Base-by-base conservation (phyloP, 306 rosid genomes). In the Cicer pinnatifidum region DNA sequence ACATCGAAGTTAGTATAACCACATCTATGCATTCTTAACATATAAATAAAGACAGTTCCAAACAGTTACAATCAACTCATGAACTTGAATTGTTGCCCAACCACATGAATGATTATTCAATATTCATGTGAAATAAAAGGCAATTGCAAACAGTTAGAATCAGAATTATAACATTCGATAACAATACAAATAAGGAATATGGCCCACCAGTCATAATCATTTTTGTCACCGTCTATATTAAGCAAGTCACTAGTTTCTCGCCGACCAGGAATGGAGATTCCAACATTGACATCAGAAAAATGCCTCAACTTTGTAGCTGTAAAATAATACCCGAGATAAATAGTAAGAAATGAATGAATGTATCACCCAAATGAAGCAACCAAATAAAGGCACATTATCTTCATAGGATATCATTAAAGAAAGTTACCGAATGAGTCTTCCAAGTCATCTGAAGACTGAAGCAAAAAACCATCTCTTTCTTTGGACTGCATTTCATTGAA, bases 131-230 rank as follows among this genome's bases (percentile, higher is more conserved):
- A 52, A 66, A 56, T 48, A n/a, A 35, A 35, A 63, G 44, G 23
- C 50, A 69, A 41, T 15, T 11, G 70, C 28, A 71, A 64, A 54
- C 41, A 37, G 23, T 4, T 10, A 9, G 67, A 52, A 51, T 52
- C 45, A 47, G 12, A 78, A 70, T 50, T 28, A 77, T 58, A 11
- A n/a, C 50, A 77, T 60, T 12, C 6, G 11, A 58, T 12, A 10
- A 17, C 35, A 62, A 10, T 33, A 61, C 11, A 11, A 1, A 51
- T 17, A 12, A 3, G 67, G 46, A 86, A 44, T 68, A 62, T 28
- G 41, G 77, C 90, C 67, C 73, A 91, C 97, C 97, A 91, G 58
- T 91, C 95, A 12, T 89, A 91, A 82, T 91, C 97, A 75, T 89
- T 87, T 83, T 89, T 91, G 57, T 89, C 95, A 53, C 84, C 91